A percentile compares a stretch with the other conserved stretches of the same genome.
Evolutionary conservation across 2,329 filamentous ascomycete species (phyloP).

Genomic region (Talaromyces sp.): DNA sequence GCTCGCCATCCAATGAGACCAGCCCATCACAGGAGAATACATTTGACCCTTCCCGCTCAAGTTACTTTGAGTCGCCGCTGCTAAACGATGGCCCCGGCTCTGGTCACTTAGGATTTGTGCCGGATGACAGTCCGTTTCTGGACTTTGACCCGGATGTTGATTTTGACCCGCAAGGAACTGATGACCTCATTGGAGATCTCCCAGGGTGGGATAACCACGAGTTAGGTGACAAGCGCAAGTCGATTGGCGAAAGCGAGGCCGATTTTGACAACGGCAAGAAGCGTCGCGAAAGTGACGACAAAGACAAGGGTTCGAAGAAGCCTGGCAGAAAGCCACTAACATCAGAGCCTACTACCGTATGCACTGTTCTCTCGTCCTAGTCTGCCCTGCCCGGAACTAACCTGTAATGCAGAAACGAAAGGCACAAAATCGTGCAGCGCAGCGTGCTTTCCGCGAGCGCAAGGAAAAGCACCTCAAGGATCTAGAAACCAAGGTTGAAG

Average conservation of each 20-base stretch:
- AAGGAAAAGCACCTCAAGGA: conserved; percentile 71
- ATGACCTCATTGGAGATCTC: conserved; percentile 71
- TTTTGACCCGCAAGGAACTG: conserved; percentile 60
- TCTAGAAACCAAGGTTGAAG: conserved; percentile 52
- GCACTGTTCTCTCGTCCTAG: conserved; percentile 33
- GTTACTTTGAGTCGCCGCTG: conserved; percentile 26
- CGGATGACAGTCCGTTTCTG: conserved; percentile 72
- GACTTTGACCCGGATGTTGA: conserved; percentile 79
- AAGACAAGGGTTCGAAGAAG: conserved; percentile 72
- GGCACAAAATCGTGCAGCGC: conserved; percentile 88
- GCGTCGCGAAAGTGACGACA: conserved; percentile 75
- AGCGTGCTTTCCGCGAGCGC: conserved; percentile 87
- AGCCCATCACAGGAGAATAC: conserved; percentile 33
- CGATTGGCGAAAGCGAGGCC: conserved; percentile 56
- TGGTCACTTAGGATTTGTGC: conserved; percentile 46
- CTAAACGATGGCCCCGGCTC: conserved; percentile 35
- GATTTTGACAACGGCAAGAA: conserved; percentile 61
- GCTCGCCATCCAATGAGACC: conserved; percentile 6
- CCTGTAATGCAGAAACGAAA: conserved; percentile 52
- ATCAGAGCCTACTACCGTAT: conserved; percentile 90
- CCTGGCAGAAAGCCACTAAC: conserved; percentile 93
- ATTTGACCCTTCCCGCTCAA: conserved; percentile 24
- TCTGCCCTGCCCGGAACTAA: conserved; percentile 17
- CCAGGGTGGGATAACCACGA: conserved; percentile 45
- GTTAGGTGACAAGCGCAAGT: conserved; percentile 59